Base-by-base conservation (phyloP, 345 rosid genomes). In the Xanthoceras sorbifolium region DNA sequence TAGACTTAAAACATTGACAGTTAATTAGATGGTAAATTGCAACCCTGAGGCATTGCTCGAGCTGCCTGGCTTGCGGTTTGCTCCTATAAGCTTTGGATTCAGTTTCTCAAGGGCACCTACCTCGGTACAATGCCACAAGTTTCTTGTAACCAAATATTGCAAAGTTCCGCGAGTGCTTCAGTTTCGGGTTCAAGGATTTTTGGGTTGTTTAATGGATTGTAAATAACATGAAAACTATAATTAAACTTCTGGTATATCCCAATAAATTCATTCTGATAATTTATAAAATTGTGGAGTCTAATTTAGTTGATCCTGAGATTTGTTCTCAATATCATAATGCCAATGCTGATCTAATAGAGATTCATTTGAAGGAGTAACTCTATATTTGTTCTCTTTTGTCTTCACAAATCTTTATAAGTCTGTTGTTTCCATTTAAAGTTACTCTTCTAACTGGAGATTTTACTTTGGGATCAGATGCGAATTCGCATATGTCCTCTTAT, bases 391-490 rank as follows among this genome's bases (percentile, higher is more conserved):
- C 34, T 15, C 31, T 26, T 28, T 15, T 17, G 34, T 62, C 65
- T 15, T 26, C 28, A 4, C 28, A 28, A 25, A 67, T 44, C 71
- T 52, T 66, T 4, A 12, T 0, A 25, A 20, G 36, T 28, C 26
- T 44, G 22, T 10, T 32, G 29, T 29, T 36, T 74, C 40, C 34
- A 64, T 38, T 11, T 28, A 40, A 11, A 38, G 9, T 26, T 75
- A 25, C 62, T 68, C 18, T 34, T 40, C 34, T n/a, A n/a, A n/a
- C 34, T 5, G 29, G 15, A 17, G 34, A 2, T 57, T 23, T 23
- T 61, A 22, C 18, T 17, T 4, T 61, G 74, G 29, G 59, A 72
- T 67, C 83, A 93, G 99, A 80, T 96, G 92, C 84, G 81, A 85
- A 85, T 65, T 85, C 87, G 23, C 78, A 50, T 29, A 76, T 81